phyloP scores from a whole-genome alignment of 2,329 filamentous ascomycete genomes.

The Paracorniculantispora psalliotae region DNA sequence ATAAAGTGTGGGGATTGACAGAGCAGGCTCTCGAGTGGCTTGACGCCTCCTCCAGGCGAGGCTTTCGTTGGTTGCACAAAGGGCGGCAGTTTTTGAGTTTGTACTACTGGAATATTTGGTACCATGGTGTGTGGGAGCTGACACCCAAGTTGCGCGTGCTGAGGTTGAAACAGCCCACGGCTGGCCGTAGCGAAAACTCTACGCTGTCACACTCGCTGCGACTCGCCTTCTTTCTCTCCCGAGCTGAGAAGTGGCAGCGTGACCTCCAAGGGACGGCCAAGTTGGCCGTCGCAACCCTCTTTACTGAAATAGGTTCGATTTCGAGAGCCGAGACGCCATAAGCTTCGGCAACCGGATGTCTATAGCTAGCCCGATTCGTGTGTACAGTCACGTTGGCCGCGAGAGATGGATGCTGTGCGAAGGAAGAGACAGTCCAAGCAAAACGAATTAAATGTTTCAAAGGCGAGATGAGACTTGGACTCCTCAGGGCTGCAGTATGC shows the following conservation, averaged over 20 bases:
- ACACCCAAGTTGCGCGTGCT: neutral
- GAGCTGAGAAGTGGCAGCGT: constrained; percentile 5
- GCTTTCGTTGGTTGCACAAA: constrained; percentile 3
- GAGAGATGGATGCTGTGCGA: neutral
- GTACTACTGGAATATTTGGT: neutral
- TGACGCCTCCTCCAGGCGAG: neutral
- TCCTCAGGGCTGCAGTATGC: neutral
- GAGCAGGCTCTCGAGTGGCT: neutral
- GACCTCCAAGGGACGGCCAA: neutral
- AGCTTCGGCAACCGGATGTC: constrained; percentile 2
- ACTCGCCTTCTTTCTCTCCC: neutral
- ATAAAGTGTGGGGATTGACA: neutral
- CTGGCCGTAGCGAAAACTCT: neutral
- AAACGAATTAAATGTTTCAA: neutral
- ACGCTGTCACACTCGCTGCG: neutral
- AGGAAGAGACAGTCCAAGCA: too few relatives aligned
- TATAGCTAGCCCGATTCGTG: neutral
- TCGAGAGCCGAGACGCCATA: neutral
- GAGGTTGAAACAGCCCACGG: neutral
- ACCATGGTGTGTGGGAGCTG: neutral
- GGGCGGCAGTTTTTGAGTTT: constrained; percentile 10
- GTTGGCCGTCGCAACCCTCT: neutral
- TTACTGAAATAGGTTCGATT: neutral
- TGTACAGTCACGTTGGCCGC: neutral
- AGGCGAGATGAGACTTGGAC: neutral